Conservation (phyloP, 495 filamentous ascomycete species). For the Aspergillus sclerotioniger region DNA sequence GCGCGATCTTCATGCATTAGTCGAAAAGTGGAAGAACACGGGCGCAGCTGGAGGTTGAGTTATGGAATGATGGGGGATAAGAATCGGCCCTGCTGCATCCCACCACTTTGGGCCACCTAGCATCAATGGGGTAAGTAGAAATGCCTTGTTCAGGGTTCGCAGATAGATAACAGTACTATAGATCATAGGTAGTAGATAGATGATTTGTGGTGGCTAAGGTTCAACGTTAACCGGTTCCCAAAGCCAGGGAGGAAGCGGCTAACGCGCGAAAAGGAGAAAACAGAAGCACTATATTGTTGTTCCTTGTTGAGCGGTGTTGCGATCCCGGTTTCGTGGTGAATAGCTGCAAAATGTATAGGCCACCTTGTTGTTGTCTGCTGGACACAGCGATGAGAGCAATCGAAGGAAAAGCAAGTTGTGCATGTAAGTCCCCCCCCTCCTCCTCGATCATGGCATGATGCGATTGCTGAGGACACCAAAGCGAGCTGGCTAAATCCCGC, state of each 20-base stretch:
- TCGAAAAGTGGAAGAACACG: slow-evolving; percentile 13
- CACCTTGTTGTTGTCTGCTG: not conserved
- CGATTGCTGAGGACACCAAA: not conserved
- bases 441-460: not conserved
- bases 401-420: slow-evolving; percentile 1
- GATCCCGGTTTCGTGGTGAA: not conserved
- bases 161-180: not conserved
- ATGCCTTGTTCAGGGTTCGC: not conserved
- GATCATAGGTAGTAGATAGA: too few relatives aligned
- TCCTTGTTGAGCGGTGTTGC: not conserved
- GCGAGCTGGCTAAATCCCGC: not conserved
- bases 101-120: slow-evolving; percentile 8
- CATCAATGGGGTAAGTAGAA: not conserved
- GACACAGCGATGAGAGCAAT: not conserved
- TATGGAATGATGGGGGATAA: slow-evolving; percentile 3
- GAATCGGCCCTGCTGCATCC: slow-evolving; percentile 8
- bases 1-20: slow-evolving; percentile 15
- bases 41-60: not conserved
- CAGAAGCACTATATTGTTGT: not conserved
- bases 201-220: not conserved
- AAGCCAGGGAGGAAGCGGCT: slow-evolving; percentile 1
- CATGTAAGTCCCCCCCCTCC: not conserved
- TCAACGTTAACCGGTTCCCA: not conserved
- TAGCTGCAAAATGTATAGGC: not conserved
- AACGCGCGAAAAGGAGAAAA: slow-evolving; percentile 8